Evolutionary conservation across 768 basidiomycete genomes (phyloP), one percentile per base, ranked within the genome.

Genomic region (Tephrocybe rancida): DNA sequence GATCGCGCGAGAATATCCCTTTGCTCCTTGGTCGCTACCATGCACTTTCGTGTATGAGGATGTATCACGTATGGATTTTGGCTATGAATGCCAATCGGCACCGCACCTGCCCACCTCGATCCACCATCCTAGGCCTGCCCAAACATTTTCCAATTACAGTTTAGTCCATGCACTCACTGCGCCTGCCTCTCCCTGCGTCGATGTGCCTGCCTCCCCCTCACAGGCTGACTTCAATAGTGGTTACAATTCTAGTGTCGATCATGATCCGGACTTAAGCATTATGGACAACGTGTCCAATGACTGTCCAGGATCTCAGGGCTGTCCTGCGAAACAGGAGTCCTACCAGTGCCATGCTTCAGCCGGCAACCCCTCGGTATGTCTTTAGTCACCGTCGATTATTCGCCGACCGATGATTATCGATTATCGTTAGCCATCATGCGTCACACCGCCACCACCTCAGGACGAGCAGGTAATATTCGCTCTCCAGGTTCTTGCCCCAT

Each of bases 1-100:
- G 63, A 42, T 48, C 11, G 42, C 30, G 4, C 41, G 54, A 16
- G 29, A 54, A 19, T 37, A 43, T 26, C 50, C 48, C 16, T 41
- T 41, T 8, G 38, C 50, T 11, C 41, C 19, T 14, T 52, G 37
- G 44, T 41, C 5, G 3, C 47, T 42, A 41, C 1, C 13, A 11
- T 19, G 22, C 8, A 16, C 44, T 24, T 29, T 24, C 29, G 13
- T 26, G n/a, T 11, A 16, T 24, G 45, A 25, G 11, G 19, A 38
- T 16, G 8, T 16, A 27, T 25, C 53, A 13, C 22, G n/a, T n/a
- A n/a, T 35, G 29, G 47, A 6, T 24, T 8, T 30, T 5, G 24
- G 14, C 39, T 39, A 37, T 10, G 38, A 18, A 24, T 41, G 21
- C n/a, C 21, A n/a, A 5, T 13, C 39, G 10, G n/a, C 21, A 19